Percentiles rank a stretch among this genome's conserved stretches.
These are phyloP conservation scores for Wickerhamiella alocasiicola DNA, from an alignment of 805 yeast species.

Conservation along the genomic window DNA sequence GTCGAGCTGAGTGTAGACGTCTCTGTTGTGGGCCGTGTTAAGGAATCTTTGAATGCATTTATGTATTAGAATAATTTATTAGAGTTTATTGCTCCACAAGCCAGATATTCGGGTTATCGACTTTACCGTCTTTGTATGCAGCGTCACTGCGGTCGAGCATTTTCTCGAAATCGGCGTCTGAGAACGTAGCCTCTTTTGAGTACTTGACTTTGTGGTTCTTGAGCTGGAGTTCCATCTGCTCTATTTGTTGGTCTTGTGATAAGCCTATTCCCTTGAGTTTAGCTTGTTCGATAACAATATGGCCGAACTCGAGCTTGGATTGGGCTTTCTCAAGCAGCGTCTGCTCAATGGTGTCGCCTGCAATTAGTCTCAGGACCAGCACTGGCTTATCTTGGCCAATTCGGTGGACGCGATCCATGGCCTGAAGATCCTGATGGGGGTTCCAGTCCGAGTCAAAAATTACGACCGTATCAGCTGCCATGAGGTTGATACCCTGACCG, in stretches of 20 bases:
- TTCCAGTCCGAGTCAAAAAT: slow-evolving; percentile 93
- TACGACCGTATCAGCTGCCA: slow-evolving; percentile 81
- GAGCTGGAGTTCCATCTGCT: slow-evolving; percentile 17
- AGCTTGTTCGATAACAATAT: slow-evolving; percentile 59
- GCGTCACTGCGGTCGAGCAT: slow-evolving; percentile 20
- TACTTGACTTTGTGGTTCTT: slow-evolving; percentile 35
- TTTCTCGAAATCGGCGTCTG: slow-evolving; percentile 15
- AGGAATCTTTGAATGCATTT: neutral
- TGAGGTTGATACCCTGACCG: slow-evolving; percentile 80
- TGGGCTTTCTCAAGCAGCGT: slow-evolving; percentile 66
- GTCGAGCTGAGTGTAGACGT: neutral
- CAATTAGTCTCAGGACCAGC: slow-evolving; percentile 62
- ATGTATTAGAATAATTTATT: neutral
- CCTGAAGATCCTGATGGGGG: slow-evolving; percentile 93
- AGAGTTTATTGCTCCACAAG: neutral
- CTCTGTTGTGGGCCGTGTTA: neutral
- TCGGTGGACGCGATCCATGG: slow-evolving; percentile 90
- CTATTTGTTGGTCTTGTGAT: slow-evolving; percentile 16
- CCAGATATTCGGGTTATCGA: slow-evolving; percentile 14
- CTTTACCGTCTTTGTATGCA: slow-evolving; percentile 17
- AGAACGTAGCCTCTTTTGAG: slow-evolving; percentile 18
- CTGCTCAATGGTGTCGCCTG: slow-evolving; percentile 74
- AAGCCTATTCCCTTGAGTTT: slow-evolving; percentile 23
- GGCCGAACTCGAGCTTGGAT: slow-evolving; percentile 66
- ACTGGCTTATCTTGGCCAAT: slow-evolving; percentile 86